These are phyloP conservation scores for Bjerkandera adusta DNA, from an alignment of 1,284 basidiomycete genomes.

Conservation along the genomic window DNA sequence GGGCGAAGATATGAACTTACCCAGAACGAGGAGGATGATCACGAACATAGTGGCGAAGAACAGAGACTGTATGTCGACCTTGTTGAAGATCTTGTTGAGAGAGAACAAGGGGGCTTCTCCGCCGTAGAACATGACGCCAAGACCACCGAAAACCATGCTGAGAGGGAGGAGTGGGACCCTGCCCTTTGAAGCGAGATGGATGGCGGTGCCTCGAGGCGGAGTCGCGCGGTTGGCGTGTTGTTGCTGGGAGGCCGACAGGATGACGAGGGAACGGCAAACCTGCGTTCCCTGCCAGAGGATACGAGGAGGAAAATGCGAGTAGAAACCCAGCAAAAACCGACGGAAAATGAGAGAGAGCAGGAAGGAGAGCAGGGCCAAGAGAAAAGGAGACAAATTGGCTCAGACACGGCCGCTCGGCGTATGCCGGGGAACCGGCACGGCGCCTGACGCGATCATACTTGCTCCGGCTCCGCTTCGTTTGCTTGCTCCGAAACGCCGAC, in stretches of 20 bases:
- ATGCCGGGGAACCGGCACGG: constrained; percentile 3
- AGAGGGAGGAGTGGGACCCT: constrained; percentile 48
- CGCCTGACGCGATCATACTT: constrained; percentile 1
- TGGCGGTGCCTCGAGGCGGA: constrained; percentile 39
- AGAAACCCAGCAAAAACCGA: constrained; percentile 12
- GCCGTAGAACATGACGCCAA: constrained; percentile 57
- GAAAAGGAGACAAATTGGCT: constrained; percentile 7
- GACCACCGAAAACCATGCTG: constrained; percentile 60
- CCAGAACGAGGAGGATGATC: constrained; percentile 68
- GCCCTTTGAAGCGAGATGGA: constrained; percentile 28
- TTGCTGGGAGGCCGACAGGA: constrained; percentile 37
- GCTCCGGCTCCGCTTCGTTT: not conserved
- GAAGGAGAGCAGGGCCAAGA: constrained; percentile 6
- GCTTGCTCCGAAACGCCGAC: constrained; percentile 1
- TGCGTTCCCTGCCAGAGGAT: constrained; percentile 30
- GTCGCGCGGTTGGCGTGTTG: constrained; percentile 25
- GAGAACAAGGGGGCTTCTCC: constrained; percentile 50
- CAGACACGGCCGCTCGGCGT: not conserved
- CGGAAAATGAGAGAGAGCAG: constrained; percentile 4
- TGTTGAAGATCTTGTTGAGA: constrained; percentile 44
- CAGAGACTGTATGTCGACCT: constrained; percentile 64
- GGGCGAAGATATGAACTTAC: constrained; percentile 40
- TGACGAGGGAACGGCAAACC: constrained; percentile 38
- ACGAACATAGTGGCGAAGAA: constrained; percentile 64
- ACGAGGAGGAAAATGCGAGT: constrained; percentile 12